Conservation (phyloP, 169 alveolate species). For the Plasmodium knowlesi region DNA sequence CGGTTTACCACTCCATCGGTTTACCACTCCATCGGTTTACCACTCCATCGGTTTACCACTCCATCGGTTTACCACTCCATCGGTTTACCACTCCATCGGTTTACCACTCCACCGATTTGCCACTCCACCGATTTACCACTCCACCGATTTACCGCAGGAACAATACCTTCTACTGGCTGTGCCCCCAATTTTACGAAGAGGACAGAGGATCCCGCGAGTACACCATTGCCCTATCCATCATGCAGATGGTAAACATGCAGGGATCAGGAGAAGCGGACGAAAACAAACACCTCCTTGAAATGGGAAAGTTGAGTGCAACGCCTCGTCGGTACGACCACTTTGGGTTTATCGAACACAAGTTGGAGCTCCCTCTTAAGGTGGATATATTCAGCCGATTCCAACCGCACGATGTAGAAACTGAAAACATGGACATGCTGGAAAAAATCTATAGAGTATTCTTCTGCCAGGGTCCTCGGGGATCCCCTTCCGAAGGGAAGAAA, state of each 20-base stretch:
- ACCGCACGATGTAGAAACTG: background rate
- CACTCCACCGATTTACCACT: too few species aligned
- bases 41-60: too few species aligned
- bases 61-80: too few species aligned
- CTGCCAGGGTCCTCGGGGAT: background rate
- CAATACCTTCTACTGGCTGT: conserved; percentile 39
- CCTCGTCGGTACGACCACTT: conserved; percentile 36
- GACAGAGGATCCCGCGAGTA: background rate
- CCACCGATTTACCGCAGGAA: background rate
- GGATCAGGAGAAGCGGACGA: conserved; percentile 6
- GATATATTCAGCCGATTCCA: conserved; percentile 39
- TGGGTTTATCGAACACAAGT: background rate
- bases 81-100: too few species aligned
- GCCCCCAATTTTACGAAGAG: conserved; percentile 38
- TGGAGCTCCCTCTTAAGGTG: conserved; percentile 7
- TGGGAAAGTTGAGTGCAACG: conserved; percentile 22
- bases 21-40: too few species aligned
- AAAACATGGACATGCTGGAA: background rate
- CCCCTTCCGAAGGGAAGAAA: background rate
- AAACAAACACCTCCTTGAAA: conserved; percentile 54
- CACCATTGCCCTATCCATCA: conserved; percentile 11
- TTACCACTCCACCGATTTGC: too few species aligned
- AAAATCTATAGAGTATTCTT: conserved; percentile 20
- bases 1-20: too few species aligned
- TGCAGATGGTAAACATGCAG: conserved; percentile 3